phyloP scores from a whole-genome alignment of 1,284 basidiomycete genomes.

The Hemileia vastatrix region DNA sequence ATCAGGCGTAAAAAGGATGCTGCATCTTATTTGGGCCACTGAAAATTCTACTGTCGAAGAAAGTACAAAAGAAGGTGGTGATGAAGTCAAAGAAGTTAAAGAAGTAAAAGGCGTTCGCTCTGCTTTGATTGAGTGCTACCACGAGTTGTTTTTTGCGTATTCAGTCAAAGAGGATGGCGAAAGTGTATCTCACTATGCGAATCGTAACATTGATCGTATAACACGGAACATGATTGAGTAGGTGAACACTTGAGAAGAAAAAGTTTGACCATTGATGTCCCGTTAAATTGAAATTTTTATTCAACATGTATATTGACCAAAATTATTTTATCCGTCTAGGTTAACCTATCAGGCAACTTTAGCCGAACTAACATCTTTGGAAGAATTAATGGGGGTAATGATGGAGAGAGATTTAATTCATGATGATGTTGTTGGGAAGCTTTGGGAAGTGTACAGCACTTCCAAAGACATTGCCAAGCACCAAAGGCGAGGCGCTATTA shows the following conservation, averaged over 20 bases:
- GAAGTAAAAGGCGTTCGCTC: constrained; percentile 81
- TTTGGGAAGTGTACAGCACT: constrained; percentile 86
- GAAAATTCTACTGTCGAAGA: constrained; percentile 77
- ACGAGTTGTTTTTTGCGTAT: constrained; percentile 72
- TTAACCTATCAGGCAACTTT: constrained; percentile 75
- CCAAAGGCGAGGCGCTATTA: constrained; percentile 85
- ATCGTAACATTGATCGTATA: constrained; percentile 82
- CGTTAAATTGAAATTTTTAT: neutral
- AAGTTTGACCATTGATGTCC: neutral
- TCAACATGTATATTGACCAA: neutral
- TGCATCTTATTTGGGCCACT: constrained; percentile 95
- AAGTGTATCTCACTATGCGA: constrained; percentile 49
- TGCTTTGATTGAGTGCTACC: constrained; percentile 81
- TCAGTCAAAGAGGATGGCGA: constrained; percentile 47
- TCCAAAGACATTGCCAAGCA: constrained; percentile 62
- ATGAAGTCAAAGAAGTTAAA: constrained; percentile 52
- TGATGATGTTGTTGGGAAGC: constrained; percentile 70
- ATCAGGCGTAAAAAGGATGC: constrained; percentile 80
- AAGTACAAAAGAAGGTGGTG: constrained; percentile 24
- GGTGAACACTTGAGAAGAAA: no score
- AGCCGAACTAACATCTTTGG: constrained; percentile 88
- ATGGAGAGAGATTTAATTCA: constrained; percentile 72
- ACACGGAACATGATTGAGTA: constrained; percentile 97
- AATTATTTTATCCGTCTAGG: neutral
- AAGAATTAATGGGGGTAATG: constrained; percentile 92